Evolutionary conservation across 768 basidiomycete genomes (phyloP).

Genomic region (Dendrothele bispora): DNA sequence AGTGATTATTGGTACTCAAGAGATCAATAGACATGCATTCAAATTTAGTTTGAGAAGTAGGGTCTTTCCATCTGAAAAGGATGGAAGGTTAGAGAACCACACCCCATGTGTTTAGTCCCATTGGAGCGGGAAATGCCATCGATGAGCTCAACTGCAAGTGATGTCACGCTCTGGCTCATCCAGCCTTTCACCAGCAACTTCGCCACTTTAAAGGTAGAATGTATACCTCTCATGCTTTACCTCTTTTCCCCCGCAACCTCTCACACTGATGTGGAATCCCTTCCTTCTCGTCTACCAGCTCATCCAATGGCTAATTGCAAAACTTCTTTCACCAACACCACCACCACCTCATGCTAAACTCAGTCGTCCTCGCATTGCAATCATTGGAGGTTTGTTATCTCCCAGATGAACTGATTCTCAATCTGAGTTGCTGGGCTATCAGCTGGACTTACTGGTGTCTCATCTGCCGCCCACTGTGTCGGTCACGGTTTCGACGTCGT

Average conservation of each 20-base stretch:
- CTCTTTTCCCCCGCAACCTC: too few relatives aligned
- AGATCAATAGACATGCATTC: conserved; percentile 9
- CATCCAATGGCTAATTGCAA: background rate
- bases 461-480: conserved; percentile 6
- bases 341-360: conserved; percentile 1
- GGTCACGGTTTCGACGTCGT: conserved; percentile 7
- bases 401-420: too few relatives aligned
- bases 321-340: conserved; percentile 1
- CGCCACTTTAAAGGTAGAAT: too few relatives aligned
- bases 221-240: too few relatives aligned
- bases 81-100: background rate
- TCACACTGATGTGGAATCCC: conserved; percentile 5
- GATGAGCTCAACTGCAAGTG: too few relatives aligned
- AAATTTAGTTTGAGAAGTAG: background rate
- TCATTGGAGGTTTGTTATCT: too few relatives aligned
- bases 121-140: background rate
- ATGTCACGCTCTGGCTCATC: too few relatives aligned
- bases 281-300: conserved; percentile 3
- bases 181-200: too few relatives aligned
- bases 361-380: conserved; percentile 2
- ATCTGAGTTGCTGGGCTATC: background rate
- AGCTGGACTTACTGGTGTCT: too few relatives aligned
- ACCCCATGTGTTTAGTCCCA: background rate
- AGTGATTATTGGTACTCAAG: conserved; percentile 7
- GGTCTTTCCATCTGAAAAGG: background rate